Base-by-base conservation (phyloP, 2,329 filamentous ascomycete species). In the Cordyceps cicadae region DNA sequence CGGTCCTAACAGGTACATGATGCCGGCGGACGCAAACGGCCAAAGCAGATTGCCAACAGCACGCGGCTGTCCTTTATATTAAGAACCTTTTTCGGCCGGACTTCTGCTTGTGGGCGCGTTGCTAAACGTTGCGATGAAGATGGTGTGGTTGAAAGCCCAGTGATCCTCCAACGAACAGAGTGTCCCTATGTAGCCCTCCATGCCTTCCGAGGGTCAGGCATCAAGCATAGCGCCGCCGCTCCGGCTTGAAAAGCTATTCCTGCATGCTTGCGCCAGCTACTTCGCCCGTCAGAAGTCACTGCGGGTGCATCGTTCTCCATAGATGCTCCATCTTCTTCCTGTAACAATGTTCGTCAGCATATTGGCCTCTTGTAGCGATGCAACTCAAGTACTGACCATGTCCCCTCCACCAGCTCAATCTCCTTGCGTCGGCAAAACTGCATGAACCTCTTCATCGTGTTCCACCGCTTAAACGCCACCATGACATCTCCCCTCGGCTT, bases 401-500 rank as follows among this genome's bases (percentile, higher is more conserved):
- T 67, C 1, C 69, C 70, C 65, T 76, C 76, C 2, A 72, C 66
- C 52, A 82, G 63, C 48, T 66, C 70, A 7, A 83, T 67, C 0
- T 74, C 74, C 69, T 75, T 77, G 63, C 73, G 74, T 62, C 72
- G 71, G 45, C 77, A 73, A 61, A 83, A 81, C 24, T 67, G 66
- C 51, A 84, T 67, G 63, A 85, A 82, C 2, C 82, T 74, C 61
- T 74, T 72, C 71, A 82, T 80, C 5, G 81, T 83, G 21, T 79
- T 73, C 64, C 77, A 74, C 6, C 81, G 70, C 68, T 81, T 81
- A 65, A 85, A 84, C 59, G 75, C 70, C 7, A 77, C 79, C 64
- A 84, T 71, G 3, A 84, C 67, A 48, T 80, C 74, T 3, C 79
- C 79, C 6, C 78, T 70, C 11, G 70, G 69, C 49, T 72, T 67